Evolutionary conservation across 23 red algal genomes (phyloP), one percentile per base, ranked within the genome.

Genomic region (Gracilaria vermiculophylla): DNA sequence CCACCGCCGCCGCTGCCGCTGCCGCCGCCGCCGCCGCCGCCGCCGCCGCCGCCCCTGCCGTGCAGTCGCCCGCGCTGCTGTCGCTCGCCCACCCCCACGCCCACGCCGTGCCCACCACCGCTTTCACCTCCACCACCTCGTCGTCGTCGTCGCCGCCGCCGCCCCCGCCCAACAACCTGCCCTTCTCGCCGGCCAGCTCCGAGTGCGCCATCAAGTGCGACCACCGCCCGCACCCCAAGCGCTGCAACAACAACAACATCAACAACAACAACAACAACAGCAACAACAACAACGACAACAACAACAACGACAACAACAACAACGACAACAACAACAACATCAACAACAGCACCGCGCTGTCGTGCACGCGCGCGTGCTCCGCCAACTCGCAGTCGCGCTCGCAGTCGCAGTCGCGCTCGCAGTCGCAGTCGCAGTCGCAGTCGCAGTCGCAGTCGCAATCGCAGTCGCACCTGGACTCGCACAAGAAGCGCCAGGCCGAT

Each of bases 401-500:
- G 6, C 64, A 70, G 24, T 39, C 64, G 19, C 34, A 70, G 5
- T 41, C 42, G 3, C 34, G 42, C 14, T 70, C 64, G 4, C 64
- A 70, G 39, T 41, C 64, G 6, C 64, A 70, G 24, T 39, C 64
- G 19, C 34, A 70, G 5, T 41, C 42, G 3, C 34, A 70, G 2
- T 70, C 64, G 4, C 64, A 70, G 39, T 41, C 64, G 6, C 64
- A 70, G 24, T 39, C 64, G 19, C 34, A 70, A 41, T 41, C 64
- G 6, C 64, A 70, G 24, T 39, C 64, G 19, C 34, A 70, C 2
- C 39, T 70, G 3, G 64, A 70, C 14, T 70, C 64, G 4, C 64
- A 70, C 64, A 70, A 70, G 33, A 87, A 87, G 56, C 83, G 83
- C 19, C 83, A 87, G 71, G 83, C 83, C 12, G 86, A 90, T 58